These are phyloP conservation scores for Fusarium equiseti DNA, from an alignment of 2,329 filamentous ascomycete genomes.

Conservation along the genomic window DNA sequence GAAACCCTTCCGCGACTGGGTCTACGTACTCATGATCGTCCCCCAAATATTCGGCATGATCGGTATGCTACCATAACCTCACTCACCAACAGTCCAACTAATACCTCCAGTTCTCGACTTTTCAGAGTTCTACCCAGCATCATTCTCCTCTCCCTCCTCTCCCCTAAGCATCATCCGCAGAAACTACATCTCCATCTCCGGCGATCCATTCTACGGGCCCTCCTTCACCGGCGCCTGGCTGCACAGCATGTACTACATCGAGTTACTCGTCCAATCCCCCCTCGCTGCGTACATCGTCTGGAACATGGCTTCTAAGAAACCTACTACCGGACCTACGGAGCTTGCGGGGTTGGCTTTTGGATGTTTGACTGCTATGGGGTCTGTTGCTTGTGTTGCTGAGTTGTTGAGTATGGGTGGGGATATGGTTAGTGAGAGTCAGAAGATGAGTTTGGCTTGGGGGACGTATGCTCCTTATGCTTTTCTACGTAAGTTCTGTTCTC, in stretches of 20 bases:
- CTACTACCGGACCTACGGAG: constrained; percentile 58
- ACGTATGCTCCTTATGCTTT: constrained; percentile 65
- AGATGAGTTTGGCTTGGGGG: constrained; percentile 60
- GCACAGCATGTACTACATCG: constrained; percentile 62
- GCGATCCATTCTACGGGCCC: constrained; percentile 65
- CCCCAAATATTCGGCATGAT: constrained; percentile 54
- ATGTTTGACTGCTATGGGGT: constrained; percentile 64
- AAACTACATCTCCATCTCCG: constrained; percentile 61
- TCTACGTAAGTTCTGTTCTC: constrained; percentile 60
- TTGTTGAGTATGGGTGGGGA: constrained; percentile 62
- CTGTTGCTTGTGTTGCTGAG: constrained; percentile 64
- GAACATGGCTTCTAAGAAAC: constrained; percentile 52
- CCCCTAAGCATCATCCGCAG: constrained; percentile 59
- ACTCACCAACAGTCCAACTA: background rate
- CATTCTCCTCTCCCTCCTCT: constrained; percentile 60
- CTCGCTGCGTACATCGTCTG: constrained; percentile 61
- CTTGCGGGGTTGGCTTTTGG: constrained; percentile 65
- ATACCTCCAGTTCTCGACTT: constrained; percentile 64
- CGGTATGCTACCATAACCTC: constrained; percentile 41
- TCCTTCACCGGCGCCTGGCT: constrained; percentile 62
- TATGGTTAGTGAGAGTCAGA: constrained; percentile 59
- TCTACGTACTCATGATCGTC: constrained; percentile 53
- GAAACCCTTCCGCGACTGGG: constrained; percentile 50
- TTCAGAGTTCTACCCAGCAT: constrained; percentile 63
- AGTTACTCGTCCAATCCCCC: constrained; percentile 64